These are phyloP conservation scores for Ophiostoma triangulosporum DNA, from an alignment of 2,329 filamentous ascomycete species.

Conservation along the genomic window DNA sequence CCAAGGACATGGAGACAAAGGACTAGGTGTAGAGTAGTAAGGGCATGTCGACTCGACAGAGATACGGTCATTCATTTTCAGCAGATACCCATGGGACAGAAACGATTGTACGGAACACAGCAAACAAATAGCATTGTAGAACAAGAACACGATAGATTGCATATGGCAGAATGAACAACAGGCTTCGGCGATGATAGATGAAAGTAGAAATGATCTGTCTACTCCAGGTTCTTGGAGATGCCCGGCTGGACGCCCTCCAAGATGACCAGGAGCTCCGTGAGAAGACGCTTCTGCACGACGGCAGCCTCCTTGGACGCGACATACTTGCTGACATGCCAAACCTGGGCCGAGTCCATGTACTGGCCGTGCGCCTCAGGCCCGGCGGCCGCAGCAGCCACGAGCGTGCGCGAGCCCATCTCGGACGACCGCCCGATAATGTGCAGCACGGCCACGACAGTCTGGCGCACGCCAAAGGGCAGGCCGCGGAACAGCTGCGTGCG, in stretches of 20 bases:
- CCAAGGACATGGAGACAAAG: slow-evolving; percentile 4
- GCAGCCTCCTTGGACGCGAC: slow-evolving; percentile 26
- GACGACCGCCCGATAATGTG: slow-evolving; percentile 22
- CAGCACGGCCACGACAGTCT: slow-evolving; percentile 10
- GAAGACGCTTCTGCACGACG: slow-evolving; percentile 24
- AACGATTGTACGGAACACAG: slow-evolving; percentile 1
- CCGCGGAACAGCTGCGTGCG: slow-evolving; percentile 25
- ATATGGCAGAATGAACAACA: background rate
- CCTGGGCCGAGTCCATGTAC: slow-evolving; percentile 25
- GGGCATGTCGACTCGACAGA: background rate
- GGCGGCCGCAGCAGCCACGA: slow-evolving; percentile 25
- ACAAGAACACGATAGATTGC: background rate
- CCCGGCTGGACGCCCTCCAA: slow-evolving; percentile 30
- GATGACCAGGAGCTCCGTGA: slow-evolving; percentile 28
- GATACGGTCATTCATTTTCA: slow-evolving; percentile 3
- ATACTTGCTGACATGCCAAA: slow-evolving; percentile 19
- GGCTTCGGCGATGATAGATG: background rate
- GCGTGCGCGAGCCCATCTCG: slow-evolving; percentile 27
- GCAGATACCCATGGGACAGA: slow-evolving; percentile 9
- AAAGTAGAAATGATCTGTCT: too few species aligned
- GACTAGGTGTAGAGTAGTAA: background rate
- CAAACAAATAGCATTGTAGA: too few species aligned
- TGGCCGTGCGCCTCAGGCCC: slow-evolving; percentile 27
- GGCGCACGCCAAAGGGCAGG: slow-evolving; percentile 19
- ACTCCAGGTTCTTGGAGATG: slow-evolving; percentile 19